Evolutionary conservation across 2,329 filamentous ascomycete species (phyloP), one percentile per base, ranked within the genome.

Genomic region (Botryotinia convoluta): DNA sequence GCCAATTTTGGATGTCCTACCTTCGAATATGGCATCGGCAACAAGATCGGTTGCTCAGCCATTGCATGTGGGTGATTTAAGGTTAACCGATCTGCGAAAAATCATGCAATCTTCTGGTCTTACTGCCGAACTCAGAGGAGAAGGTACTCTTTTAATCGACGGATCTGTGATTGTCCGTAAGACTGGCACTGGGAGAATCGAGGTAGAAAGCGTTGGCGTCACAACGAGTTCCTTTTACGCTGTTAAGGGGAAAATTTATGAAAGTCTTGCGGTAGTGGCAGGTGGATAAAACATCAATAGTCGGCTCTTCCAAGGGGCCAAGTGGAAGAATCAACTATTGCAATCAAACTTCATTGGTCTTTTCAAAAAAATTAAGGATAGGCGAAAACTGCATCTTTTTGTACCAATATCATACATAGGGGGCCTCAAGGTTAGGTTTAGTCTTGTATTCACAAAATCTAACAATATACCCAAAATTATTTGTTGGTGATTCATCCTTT

Each of bases 51-150:
- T 92, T 48, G 91, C 94, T 0, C 94, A 95, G 76, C 94, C 96
- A 18, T 90, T 99, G 63, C 96, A 98, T 81, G 96, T 99, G 5
- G 96, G 96, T 75, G 96, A 99, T 81, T 84, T 98, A 60, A 89
- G 95, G 35, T 88, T 99, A 29, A 94, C 95, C 0, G 95, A 98
- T 81, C 85, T 99, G 74, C 88, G 96, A 69, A 91, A 93, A 74
- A 88, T 95, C 32, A 93, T 99, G 90, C 91, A 94, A 79, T 86
- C 88, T 22, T 88, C 91, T 4, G 94, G 95, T 0, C 94, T 98
- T 83, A 91, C 89, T 22, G 95, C 95, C 1, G 96, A 98, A 82
- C 98, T 98, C 82, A 88, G 94, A 68, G 96, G 96, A 68, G 95
- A 98, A 82, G 96, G 96, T 75, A 97, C 92, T 14, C 85, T 99